Base-by-base conservation (phyloP, 2,329 filamentous ascomycete species). In the Cytospora leucostoma region DNA sequence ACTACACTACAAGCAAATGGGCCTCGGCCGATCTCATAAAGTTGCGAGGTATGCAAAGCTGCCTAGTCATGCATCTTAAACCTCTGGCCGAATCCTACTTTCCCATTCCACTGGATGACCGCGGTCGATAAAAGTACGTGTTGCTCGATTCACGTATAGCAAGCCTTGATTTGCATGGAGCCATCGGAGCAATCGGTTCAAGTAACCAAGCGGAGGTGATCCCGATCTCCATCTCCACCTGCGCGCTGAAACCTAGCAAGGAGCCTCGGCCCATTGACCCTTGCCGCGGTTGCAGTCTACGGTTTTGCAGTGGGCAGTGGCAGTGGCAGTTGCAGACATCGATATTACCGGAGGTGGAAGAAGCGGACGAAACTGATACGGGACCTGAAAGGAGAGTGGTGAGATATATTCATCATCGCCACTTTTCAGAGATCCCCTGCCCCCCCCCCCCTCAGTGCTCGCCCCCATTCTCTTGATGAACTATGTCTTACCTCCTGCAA, bases 211-310 rank as follows among this genome's bases (percentile, higher is more conserved):
- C 44, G 44, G 44, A 47, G 44, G 21, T 21, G 44, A 19, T 47
- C 44, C 44, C 44, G 44, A 47, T 47, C n/a, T 47, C 44, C n/a
- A 47, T 47, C 44, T 47, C 44, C 44, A 47, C 44, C 27, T 27
- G 27, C 27, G 27, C 27, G 27, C 27, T 47, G 2, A 47, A 47
- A 47, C 44, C 8, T 21, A 8, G 10, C 44, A 47, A 21, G 17
- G 44, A 21, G 44, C 44, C 44, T 47, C 44, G 44, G 44, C 12
- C 44, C 44, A 47, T 21, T 47, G 44, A 47, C 12, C n/a, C 44
- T 47, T 47, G 44, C 11, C 21, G n/a, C 44, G 11, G 44, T 19
- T 47, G n/a, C 44, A 19, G 44, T 19, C 21, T 47, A 19, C n/a
- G 2, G 44, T 21, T 12, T 27, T 27, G 27, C 27, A 27, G 27